Evolutionary conservation across 306 rosid genomes (phyloP).

Genomic region (Calophaca sinica): DNA sequence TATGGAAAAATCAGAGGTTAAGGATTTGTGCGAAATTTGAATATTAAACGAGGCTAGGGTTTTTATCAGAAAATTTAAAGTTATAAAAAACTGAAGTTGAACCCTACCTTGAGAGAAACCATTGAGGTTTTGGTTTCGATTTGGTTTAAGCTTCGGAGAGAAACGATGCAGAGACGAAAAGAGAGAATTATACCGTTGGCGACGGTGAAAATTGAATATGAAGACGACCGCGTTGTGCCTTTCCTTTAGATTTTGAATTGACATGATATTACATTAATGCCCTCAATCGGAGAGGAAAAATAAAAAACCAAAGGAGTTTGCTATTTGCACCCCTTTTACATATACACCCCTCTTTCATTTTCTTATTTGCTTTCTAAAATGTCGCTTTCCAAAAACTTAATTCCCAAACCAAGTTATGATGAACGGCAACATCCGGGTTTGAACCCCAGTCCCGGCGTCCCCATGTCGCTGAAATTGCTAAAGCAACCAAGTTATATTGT

Average conservation of each 20-base stretch:
- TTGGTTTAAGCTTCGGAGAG: not conserved
- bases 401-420: too few species aligned
- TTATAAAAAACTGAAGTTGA: not conserved
- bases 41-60: constrained; percentile 11
- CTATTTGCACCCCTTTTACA: too few species aligned
- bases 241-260: constrained; percentile 32
- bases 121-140: constrained; percentile 43
- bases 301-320: too few species aligned
- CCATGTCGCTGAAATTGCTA: too few species aligned
- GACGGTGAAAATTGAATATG: constrained; percentile 8
- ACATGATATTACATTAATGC: constrained; percentile 30
- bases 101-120: constrained; percentile 40
- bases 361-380: too few species aligned
- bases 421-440: too few species aligned
- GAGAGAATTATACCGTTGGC: constrained; percentile 17
- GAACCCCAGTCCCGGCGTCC: too few species aligned
- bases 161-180: not conserved
- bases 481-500: too few species aligned
- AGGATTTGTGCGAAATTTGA: constrained; percentile 11
- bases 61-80: not conserved
- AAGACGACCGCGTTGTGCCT: constrained; percentile 10
- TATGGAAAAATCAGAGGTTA: not conserved
- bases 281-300: constrained; percentile 7
- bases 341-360: too few species aligned
- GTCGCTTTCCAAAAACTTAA: too few species aligned